These are phyloP conservation scores for Euphrasia confusa DNA, from an alignment of 257 asterid genomes.

Conservation along the genomic window DNA sequence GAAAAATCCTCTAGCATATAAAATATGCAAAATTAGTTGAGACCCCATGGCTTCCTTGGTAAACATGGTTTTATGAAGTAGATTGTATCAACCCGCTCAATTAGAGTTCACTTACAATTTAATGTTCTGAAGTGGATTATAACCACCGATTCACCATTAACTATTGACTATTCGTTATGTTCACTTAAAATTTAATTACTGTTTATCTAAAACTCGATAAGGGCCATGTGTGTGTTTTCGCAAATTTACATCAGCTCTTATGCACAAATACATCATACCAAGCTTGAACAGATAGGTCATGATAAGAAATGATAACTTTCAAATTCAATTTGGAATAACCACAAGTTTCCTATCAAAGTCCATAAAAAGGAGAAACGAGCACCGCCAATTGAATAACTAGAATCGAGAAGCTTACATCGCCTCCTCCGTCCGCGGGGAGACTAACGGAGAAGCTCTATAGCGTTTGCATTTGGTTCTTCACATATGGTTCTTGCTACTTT, in stretches of 20 bases:
- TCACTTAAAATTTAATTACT: background rate
- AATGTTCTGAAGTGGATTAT: background rate
- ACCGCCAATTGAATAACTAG: background rate
- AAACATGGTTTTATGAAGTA: background rate
- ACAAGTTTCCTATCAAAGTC: background rate
- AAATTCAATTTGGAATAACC: slow-evolving; percentile 9
- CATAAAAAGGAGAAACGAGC: background rate
- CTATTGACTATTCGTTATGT: slow-evolving; percentile 5
- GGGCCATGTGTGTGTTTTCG: no score
- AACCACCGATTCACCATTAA: no score
- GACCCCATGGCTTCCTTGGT: background rate
- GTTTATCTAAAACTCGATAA: background rate
- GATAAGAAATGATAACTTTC: background rate
- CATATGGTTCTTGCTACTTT: no score
- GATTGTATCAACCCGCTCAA: background rate
- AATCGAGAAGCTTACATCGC: slow-evolving; percentile 46
- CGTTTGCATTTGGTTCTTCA: no score
- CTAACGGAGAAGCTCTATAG: no score
- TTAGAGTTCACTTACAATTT: no score
- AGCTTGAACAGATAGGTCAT: background rate
- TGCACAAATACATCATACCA: background rate
- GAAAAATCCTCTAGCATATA: slow-evolving; percentile 16
- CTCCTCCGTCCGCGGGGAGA: slow-evolving; percentile 30
- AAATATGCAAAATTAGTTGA: background rate
- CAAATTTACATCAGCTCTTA: no score